A percentile compares a stretch with the other conserved stretches of the same genome.
phyloP scores from a whole-genome alignment of 345 rosid genomes.

The Passiflora organensis region DNA sequence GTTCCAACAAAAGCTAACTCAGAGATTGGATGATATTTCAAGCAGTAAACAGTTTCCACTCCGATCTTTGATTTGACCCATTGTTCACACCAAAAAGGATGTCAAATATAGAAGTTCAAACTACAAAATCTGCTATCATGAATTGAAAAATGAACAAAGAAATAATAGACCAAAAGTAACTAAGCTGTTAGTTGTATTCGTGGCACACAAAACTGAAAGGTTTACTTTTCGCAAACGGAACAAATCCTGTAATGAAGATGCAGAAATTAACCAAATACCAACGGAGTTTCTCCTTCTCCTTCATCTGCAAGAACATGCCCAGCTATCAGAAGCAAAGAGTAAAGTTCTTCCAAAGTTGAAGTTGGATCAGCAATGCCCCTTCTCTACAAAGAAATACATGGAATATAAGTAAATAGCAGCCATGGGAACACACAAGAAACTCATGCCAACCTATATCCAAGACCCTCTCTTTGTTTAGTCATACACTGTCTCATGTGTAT shows the following conservation, averaged over 20 bases:
- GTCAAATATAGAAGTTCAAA: too few species aligned
- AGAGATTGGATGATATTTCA: too few species aligned
- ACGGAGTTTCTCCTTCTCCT: constrained; percentile 97
- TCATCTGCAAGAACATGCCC: constrained; percentile 99
- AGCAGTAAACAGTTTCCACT: too few species aligned
- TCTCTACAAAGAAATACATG: constrained; percentile 52
- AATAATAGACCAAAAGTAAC: neutral
- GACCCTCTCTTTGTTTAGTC: neutral
- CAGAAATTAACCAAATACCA: constrained; percentile 48
- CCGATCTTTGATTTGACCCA: too few species aligned
- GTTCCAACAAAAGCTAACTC: too few species aligned
- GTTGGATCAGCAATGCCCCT: constrained; percentile 76
- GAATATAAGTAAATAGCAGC: constrained; percentile 5
- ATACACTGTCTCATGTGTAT: neutral
- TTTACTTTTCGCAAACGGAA: too few species aligned
- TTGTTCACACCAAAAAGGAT: too few species aligned
- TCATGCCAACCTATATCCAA: neutral
- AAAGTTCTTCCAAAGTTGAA: constrained; percentile 83
- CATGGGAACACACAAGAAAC: neutral
- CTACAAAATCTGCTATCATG: too few species aligned
- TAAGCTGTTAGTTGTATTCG: too few species aligned
- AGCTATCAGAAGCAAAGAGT: constrained; percentile 69
- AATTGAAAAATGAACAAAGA: too few species aligned
- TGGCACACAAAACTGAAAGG: too few species aligned
- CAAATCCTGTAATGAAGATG: too few species aligned